phyloP scores from a whole-genome alignment of 441 rosid species.

The Pelargonium hybrid region DNA sequence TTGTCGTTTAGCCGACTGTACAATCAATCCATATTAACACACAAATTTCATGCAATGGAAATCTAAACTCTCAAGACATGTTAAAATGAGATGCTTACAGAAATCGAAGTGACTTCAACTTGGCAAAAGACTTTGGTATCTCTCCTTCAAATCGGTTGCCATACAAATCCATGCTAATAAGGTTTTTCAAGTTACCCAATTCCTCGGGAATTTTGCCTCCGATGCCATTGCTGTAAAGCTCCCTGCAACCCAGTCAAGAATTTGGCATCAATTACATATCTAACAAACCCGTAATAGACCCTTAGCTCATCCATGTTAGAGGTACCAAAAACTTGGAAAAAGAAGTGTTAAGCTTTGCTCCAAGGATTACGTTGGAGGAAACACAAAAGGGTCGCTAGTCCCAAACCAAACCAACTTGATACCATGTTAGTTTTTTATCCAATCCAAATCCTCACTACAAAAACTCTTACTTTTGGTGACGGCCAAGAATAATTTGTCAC shows the following conservation, averaged over 20 bases:
- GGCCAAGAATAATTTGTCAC: too few species aligned
- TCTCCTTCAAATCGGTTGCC: slow-evolving; percentile 44
- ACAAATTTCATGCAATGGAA: background rate
- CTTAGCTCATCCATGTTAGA: background rate
- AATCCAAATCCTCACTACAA: too few species aligned
- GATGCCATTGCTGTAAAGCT: slow-evolving; percentile 45
- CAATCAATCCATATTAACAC: slow-evolving; percentile 12
- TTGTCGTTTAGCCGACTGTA: slow-evolving; percentile 54
- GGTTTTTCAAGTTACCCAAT: slow-evolving; percentile 45
- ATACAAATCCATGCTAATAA: slow-evolving; percentile 56
- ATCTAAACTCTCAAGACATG: too few species aligned
- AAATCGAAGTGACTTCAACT: slow-evolving; percentile 56
- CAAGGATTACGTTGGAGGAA: too few species aligned
- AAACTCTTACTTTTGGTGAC: too few species aligned
- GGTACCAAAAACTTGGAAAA: too few species aligned
- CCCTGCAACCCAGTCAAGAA: slow-evolving; percentile 33
- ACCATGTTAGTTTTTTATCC: too few species aligned
- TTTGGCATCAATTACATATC: background rate
- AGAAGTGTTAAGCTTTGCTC: too few species aligned
- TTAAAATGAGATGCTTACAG: slow-evolving; percentile 35
- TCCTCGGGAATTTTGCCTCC: slow-evolving; percentile 48
- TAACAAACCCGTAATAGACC: background rate
- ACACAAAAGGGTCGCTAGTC: too few species aligned
- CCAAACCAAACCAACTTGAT: too few species aligned
- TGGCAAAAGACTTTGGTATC: slow-evolving; percentile 51